Evolutionary conservation across 2,329 filamentous ascomycete genomes (phyloP), one percentile per base, ranked within the genome.

Genomic region (Ophiostoma novo-ulmi): DNA sequence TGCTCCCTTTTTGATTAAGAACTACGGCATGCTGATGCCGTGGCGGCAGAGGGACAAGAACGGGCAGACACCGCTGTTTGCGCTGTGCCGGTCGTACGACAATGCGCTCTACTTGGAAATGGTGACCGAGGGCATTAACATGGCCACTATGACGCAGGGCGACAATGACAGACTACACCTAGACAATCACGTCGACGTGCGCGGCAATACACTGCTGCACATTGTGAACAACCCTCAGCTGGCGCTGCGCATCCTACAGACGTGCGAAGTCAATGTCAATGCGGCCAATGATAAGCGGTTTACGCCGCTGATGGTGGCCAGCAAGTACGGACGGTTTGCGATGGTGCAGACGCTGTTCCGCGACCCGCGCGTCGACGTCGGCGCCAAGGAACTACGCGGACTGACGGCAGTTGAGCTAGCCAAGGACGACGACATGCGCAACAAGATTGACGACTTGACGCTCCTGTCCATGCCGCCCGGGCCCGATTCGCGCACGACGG

Each of bases 371-470:
- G 93, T 97, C 5, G 95, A 99, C 77, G 81, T 94, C 17, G 88
- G 90, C 61, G 88, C 94, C 39, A 91, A 91, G 78, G 96, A 99
- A 78, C 81, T 92, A 20, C 88, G 95, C 72, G 95, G 95, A 0
- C 83, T 99, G 75, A 97, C 94, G 8, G 95, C 95, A 8, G 93
- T 98, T 7, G 95, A 99, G 79, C 85, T 99, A 66, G 95, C 96
- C 68, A 99, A 99, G 78, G 96, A 99, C 76, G 95, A 99, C 77
- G 95, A 99, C 75, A 92, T 99, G 36, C 88, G 95, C 55, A 99
- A 98, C 80, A 90, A 92, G 75, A 97, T 99, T 73, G 95, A 99
- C 77, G 95, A 99, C 78, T 83, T 99, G 73, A 90, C 94, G 1
- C 82, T 99, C 11, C 90, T 99, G 74, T 91, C 91, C 26, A 26